Evolutionary conservation across 2,329 filamentous ascomycete genomes (phyloP).

Genomic region (Aspergillus sp.): DNA sequence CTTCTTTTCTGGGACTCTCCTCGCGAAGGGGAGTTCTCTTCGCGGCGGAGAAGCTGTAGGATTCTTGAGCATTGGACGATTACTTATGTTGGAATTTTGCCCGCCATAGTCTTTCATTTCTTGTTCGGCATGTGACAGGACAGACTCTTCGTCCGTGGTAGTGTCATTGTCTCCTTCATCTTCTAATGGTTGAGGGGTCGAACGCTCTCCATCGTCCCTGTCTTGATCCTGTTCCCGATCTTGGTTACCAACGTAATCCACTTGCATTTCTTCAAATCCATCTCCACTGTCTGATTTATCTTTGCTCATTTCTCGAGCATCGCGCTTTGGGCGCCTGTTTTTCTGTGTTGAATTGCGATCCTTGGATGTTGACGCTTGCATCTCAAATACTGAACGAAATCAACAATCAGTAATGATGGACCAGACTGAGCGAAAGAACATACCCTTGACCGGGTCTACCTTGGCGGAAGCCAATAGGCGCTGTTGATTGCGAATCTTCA

Average conservation of each 20-base stretch:
- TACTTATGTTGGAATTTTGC: background rate
- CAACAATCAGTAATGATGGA: background rate
- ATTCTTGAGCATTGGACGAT: slow-evolving; percentile 7
- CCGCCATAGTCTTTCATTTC: background rate
- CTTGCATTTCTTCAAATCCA: slow-evolving; percentile 33
- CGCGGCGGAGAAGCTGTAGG: slow-evolving; percentile 29
- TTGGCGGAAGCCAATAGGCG: slow-evolving; percentile 48
- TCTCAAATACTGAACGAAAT: slow-evolving; percentile 18
- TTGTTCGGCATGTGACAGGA: background rate
- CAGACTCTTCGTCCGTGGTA: slow-evolving; percentile 24
- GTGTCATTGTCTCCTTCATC: slow-evolving; percentile 22
- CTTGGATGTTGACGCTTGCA: slow-evolving; percentile 14
- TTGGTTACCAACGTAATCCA: slow-evolving; percentile 16
- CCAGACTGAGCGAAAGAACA: background rate
- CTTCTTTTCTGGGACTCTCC: slow-evolving; percentile 9
- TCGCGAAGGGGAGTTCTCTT: slow-evolving; percentile 37
- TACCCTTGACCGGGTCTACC: slow-evolving; percentile 34
- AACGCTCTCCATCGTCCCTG: slow-evolving; percentile 19
- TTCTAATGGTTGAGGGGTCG: slow-evolving; percentile 28
- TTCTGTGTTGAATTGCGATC: slow-evolving; percentile 9
- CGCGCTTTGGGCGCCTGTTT: slow-evolving; percentile 21
- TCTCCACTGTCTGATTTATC: slow-evolving; percentile 25
- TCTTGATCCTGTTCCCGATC: slow-evolving; percentile 12
- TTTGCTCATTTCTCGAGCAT: slow-evolving; percentile 12
- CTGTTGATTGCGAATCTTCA: slow-evolving; percentile 58